Evolutionary conservation across 768 basidiomycete species (phyloP).

Genomic region (Mrakia frigida): DNA sequence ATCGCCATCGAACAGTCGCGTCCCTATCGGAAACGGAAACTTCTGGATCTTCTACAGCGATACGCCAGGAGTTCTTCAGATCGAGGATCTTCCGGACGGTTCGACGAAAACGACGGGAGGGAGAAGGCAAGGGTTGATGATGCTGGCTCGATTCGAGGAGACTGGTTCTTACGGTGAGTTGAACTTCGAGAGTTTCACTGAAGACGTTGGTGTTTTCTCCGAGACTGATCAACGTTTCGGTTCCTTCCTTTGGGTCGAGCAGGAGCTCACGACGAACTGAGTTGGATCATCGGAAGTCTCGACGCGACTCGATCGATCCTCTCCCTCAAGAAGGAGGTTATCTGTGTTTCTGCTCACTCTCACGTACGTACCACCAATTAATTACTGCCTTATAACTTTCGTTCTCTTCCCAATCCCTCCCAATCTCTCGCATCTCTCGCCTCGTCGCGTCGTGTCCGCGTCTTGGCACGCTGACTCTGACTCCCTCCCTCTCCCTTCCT

Average conservation of each 20-base stretch:
- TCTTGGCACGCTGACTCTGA: too few relatives aligned
- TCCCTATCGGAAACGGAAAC: not conserved
- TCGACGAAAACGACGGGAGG: not conserved
- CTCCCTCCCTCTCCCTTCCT: too few relatives aligned
- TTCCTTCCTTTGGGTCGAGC: not conserved
- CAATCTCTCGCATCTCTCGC: not conserved
- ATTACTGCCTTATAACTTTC: not conserved
- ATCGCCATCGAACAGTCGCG: not conserved
- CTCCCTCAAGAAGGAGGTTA: not conserved
- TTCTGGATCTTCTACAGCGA: not conserved
- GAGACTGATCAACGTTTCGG: not conserved
- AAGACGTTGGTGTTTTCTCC: too few relatives aligned
- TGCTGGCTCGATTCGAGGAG: not conserved
- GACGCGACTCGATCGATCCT: not conserved
- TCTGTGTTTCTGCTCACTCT: not conserved
- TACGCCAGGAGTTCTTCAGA: not conserved
- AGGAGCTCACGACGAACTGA: not conserved
- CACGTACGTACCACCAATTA: not conserved
- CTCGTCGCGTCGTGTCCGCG: not conserved
- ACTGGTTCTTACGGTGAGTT: not conserved
- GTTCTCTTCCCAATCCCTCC: not conserved
- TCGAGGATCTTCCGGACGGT: not conserved
- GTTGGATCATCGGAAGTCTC: not conserved
- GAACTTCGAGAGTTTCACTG: too few relatives aligned
- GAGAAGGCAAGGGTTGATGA: not conserved